Percentiles rank a stretch among this genome's conserved stretches.
phyloP scores from a whole-genome alignment of 78 protist genomes.

The Isochrysis galbana region DNA sequence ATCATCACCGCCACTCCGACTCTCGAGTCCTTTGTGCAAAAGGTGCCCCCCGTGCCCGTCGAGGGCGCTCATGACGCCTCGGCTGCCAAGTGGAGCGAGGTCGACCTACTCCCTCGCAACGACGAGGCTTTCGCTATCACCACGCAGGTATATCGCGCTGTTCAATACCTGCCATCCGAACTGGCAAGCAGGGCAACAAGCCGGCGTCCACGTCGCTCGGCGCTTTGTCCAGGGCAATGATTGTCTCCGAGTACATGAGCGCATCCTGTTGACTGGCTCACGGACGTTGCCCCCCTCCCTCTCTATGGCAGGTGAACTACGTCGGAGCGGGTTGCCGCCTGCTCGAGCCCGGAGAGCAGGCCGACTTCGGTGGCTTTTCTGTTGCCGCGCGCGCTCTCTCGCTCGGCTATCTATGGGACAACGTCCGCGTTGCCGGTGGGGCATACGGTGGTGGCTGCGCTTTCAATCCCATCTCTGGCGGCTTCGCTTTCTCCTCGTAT shows the following conservation, averaged over 20 bases:
- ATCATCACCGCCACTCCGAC: not conserved
- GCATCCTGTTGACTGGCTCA: no score
- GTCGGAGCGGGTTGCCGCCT: slow-evolving; percentile 27
- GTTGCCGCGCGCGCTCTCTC: not conserved
- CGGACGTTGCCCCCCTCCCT: not conserved
- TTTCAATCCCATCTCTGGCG: slow-evolving; percentile 2
- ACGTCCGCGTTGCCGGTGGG: slow-evolving; percentile 42
- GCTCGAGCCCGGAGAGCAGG: not conserved
- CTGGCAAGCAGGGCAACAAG: no score
- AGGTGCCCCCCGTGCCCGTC: not conserved
- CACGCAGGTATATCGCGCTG: no score
- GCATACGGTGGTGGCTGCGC: slow-evolving; percentile 44
- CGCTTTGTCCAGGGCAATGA: no score
- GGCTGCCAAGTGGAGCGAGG: not conserved
- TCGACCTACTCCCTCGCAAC: not conserved
- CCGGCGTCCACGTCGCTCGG: no score
- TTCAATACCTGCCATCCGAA: no score
- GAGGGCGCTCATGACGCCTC: not conserved
- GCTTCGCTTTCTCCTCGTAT: slow-evolving; percentile 27
- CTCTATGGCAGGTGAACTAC: slow-evolving; percentile 31
- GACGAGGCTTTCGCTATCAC: slow-evolving; percentile 22
- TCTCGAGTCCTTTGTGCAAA: not conserved
- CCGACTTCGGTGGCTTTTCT: not conserved
- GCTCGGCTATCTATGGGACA: slow-evolving; percentile 38
- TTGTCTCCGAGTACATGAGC: no score